Evolutionary conservation across 768 basidiomycete species (phyloP).

Genomic region (Guyanaporus albipodus): DNA sequence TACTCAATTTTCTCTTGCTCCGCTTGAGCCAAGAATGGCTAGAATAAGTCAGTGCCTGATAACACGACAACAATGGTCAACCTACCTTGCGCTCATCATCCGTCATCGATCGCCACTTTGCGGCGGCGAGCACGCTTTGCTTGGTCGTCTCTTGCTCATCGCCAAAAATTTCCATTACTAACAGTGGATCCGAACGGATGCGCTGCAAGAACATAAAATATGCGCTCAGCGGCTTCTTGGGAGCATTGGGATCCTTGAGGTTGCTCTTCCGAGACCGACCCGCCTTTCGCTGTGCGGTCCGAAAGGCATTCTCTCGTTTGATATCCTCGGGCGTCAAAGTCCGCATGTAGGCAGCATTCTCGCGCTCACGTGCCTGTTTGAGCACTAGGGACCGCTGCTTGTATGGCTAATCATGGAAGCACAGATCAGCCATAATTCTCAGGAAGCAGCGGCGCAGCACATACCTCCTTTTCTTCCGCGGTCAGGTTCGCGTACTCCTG

Average conservation of each 20-base stretch:
- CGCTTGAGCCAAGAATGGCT: slow-evolving; percentile 92
- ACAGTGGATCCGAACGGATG: slow-evolving; percentile 71
- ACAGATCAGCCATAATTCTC: slow-evolving; percentile 21
- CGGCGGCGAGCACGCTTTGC: slow-evolving; percentile 90
- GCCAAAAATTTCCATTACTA: slow-evolving; percentile 81
- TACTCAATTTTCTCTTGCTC: slow-evolving; percentile 96
- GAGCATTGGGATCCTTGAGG: slow-evolving; percentile 95
- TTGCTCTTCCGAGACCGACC: slow-evolving; percentile 92
- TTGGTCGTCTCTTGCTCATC: slow-evolving; percentile 92
- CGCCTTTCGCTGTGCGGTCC: slow-evolving; percentile 88
- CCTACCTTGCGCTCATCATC: slow-evolving; percentile 89
- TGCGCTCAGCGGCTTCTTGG: slow-evolving; percentile 91
- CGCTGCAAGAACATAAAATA: slow-evolving; percentile 95
- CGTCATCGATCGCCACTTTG: slow-evolving; percentile 89
- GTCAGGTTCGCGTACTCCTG: slow-evolving; percentile 80
- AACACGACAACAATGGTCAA: slow-evolving; percentile 4
- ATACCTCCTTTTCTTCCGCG: slow-evolving; percentile 80
- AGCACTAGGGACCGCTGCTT: slow-evolving; percentile 77
- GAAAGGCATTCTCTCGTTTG: slow-evolving; percentile 87
- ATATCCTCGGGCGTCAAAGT: slow-evolving; percentile 91
- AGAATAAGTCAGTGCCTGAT: slow-evolving; percentile 13
- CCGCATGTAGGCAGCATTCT: slow-evolving; percentile 80
- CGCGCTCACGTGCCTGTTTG: slow-evolving; percentile 82
- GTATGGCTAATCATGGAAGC: slow-evolving; percentile 58
- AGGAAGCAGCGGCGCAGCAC: slow-evolving; percentile 26